Conservation (phyloP, 2,329 filamentous ascomycete genomes). For the Eutypa lata region DNA sequence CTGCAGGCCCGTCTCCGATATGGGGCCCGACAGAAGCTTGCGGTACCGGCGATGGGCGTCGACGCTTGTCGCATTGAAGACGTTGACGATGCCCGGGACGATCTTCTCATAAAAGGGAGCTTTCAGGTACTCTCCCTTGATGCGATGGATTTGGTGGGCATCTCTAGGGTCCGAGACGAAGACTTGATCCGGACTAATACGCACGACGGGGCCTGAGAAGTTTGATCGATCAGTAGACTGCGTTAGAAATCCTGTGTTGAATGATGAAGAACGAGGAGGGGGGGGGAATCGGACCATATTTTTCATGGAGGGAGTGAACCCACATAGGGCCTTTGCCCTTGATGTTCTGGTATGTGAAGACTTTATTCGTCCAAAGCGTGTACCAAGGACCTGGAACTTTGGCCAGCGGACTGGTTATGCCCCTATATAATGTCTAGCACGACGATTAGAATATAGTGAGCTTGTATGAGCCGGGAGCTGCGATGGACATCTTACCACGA, state of each 20-base stretch:
- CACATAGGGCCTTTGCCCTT: constrained; percentile 7
- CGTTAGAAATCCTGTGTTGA: too few species aligned
- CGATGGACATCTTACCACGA: constrained; percentile 1
- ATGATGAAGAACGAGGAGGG: too few species aligned
- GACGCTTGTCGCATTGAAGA: constrained; percentile 39
- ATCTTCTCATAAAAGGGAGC: constrained; percentile 15
- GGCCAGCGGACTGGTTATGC: constrained; percentile 9
- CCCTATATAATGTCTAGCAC: constrained; percentile 4
- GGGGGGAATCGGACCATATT: constrained; percentile 20
- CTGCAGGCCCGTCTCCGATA: constrained; percentile 35
- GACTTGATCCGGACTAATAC: constrained; percentile 22
- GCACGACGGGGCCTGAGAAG: constrained; percentile 24
- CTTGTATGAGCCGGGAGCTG: background rate
- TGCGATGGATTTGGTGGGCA: constrained; percentile 18
- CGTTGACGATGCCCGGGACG: constrained; percentile 13
- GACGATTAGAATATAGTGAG: background rate
- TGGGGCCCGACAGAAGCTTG: constrained; percentile 36
- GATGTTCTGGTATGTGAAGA: constrained; percentile 9
- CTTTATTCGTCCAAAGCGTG: constrained; percentile 9
- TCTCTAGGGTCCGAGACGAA: constrained; percentile 18
- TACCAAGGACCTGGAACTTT: constrained; percentile 19
- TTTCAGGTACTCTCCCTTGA: constrained; percentile 24
- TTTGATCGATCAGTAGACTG: background rate
- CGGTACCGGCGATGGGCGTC: constrained; percentile 35
- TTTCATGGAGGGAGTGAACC: constrained; percentile 21